A percentile compares a stretch with the other conserved stretches of the same genome.
These are phyloP conservation scores for Metrosideros polymorpha DNA, from an alignment of 441 rosid genomes.

Conservation along the genomic window DNA sequence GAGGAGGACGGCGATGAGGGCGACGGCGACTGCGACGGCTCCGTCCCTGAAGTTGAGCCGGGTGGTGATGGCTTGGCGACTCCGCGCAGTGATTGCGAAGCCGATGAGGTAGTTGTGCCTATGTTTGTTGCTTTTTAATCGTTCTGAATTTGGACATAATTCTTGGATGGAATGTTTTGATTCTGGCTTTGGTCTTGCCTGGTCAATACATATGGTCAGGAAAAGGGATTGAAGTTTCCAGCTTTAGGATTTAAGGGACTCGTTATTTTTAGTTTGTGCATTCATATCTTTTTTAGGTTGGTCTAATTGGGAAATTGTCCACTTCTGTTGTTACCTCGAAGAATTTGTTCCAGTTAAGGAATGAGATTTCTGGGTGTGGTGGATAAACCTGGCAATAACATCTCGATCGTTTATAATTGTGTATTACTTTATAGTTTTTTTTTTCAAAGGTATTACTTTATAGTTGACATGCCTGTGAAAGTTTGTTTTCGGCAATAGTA, in stretches of 20 bases:
- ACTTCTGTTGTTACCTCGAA: not conserved
- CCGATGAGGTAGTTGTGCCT: constrained; percentile 48
- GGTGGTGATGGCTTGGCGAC: constrained; percentile 16
- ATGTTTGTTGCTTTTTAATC: not conserved
- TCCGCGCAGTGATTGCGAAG: constrained; percentile 37
- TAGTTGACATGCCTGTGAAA: not conserved
- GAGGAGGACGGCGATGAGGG: constrained; percentile 18
- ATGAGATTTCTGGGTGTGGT: not conserved
- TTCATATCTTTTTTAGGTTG: not conserved
- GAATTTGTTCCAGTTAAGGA: not conserved
- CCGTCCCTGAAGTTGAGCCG: constrained; percentile 1
- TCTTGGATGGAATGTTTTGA: not conserved
- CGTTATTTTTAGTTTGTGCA: not conserved
- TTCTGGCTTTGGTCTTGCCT: not conserved
- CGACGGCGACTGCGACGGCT: not conserved
- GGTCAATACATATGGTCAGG: not conserved
- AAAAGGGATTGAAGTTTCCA: not conserved
- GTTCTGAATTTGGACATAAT: not conserved
- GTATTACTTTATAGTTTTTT: not conserved
- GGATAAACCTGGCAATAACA: not conserved
- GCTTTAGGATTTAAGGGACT: not conserved
- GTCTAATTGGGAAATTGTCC: not conserved
- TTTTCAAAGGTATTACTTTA: not conserved
- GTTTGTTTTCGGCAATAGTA: not conserved
- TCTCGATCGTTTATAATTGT: not conserved